Conservation (phyloP, 805 yeast genomes). For the Yarrowia hollandica region DNA sequence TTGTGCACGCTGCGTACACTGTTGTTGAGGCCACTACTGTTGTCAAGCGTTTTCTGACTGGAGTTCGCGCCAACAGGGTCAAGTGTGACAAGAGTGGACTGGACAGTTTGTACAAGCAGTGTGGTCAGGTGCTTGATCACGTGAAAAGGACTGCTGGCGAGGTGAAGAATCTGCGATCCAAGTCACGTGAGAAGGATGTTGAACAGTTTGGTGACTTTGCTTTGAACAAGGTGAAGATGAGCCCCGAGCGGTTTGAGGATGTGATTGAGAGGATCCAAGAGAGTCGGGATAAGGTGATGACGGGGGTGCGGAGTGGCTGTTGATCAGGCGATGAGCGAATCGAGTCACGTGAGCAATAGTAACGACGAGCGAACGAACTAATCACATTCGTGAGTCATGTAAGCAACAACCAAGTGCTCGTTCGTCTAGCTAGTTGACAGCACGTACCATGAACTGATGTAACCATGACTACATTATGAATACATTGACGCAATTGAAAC, state of each 20-base stretch:
- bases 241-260: constrained; percentile 31
- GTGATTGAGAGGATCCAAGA: constrained; percentile 32
- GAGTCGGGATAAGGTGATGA: constrained; percentile 4
- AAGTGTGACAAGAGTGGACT: constrained; percentile 29
- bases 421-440: too few relatives aligned
- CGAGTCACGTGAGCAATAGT: not conserved
- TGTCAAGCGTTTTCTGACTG: constrained; percentile 29
- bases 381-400: too few relatives aligned
- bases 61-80: constrained; percentile 31
- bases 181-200: constrained; percentile 2
- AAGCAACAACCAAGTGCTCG: too few relatives aligned
- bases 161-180: constrained; percentile 30
- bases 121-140: not conserved
- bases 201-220: constrained; percentile 34
- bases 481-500: too few relatives aligned
- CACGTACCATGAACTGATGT: too few relatives aligned
- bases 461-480: too few relatives aligned
- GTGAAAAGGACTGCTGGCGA: constrained; percentile 31
- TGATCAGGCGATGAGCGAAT: not conserved
- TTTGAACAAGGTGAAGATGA: constrained; percentile 22
- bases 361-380: too few relatives aligned
- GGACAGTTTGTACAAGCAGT: constrained; percentile 3
- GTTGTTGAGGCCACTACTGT: constrained; percentile 37
- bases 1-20: constrained; percentile 37
- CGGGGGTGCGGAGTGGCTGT: constrained; percentile 5